phyloP scores from a whole-genome alignment of 805 yeast species.

The Priceomyces fermenticarens region DNA sequence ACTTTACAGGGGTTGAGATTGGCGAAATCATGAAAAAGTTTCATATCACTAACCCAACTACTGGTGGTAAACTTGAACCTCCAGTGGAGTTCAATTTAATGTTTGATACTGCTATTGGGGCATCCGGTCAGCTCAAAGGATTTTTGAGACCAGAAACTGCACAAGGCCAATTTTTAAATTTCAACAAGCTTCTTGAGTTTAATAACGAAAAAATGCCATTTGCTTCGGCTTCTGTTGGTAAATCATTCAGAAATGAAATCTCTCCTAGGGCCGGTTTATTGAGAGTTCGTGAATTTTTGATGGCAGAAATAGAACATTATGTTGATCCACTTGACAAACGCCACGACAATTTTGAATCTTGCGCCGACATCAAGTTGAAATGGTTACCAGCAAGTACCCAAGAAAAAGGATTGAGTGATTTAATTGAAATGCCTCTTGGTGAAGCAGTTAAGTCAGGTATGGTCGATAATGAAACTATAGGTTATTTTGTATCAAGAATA shows the following conservation, averaged over 20 bases:
- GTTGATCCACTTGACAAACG: conserved; percentile 89
- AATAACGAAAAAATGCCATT: conserved; percentile 97
- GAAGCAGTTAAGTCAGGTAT: conserved; percentile 85
- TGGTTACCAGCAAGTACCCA: conserved; percentile 88
- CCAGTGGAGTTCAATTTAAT: conserved; percentile 96
- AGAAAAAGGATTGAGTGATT: conserved; percentile 75
- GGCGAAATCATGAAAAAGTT: conserved; percentile 84
- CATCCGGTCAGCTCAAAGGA: conserved; percentile 95
- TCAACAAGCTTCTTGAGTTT: conserved; percentile 87
- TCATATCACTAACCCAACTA: conserved; percentile 87
- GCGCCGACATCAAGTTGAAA: conserved; percentile 66
- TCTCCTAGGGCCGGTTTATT: conserved; percentile 97
- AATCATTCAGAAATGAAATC: conserved; percentile 97
- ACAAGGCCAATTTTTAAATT: conserved; percentile 97
- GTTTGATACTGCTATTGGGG: conserved; percentile 99
- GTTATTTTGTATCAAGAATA: conserved; percentile 94
- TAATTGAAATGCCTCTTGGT: conserved; percentile 68
- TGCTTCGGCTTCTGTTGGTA: conserved; percentile 99
- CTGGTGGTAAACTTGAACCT: conserved; percentile 78
- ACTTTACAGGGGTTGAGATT: conserved; percentile 87
- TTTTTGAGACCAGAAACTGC: conserved; percentile 98
- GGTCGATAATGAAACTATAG: conserved; percentile 96
- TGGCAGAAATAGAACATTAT: conserved; percentile 99
- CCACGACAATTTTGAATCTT: conserved; percentile 77
- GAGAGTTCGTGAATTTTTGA: conserved; percentile 96